Percentiles rank a stretch among this genome's conserved stretches.
phyloP scores from a whole-genome alignment of 768 basidiomycete genomes.

The Baorangia bicolor region DNA sequence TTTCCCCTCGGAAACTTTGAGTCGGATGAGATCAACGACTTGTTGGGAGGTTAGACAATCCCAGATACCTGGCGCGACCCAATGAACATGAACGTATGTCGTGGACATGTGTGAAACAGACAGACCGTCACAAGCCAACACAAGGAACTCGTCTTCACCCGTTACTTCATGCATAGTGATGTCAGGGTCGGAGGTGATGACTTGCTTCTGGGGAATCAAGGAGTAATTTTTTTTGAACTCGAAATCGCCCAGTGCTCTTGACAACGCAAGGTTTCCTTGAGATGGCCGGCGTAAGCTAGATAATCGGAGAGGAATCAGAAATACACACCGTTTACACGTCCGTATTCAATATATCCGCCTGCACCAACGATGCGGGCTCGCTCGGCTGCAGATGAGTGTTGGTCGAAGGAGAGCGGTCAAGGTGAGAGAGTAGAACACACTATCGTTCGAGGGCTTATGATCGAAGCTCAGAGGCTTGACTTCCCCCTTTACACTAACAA shows the following conservation, averaged over 20 bases:
- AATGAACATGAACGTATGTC: constrained; percentile 3
- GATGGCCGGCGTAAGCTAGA: not conserved
- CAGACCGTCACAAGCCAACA: constrained; percentile 96
- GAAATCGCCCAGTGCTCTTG: constrained; percentile 95
- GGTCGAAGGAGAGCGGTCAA: not conserved
- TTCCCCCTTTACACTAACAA: constrained; percentile 80
- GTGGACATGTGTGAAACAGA: not conserved
- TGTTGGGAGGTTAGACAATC: constrained; percentile 95
- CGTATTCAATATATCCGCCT: constrained; percentile 95
- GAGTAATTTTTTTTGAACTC: constrained; percentile 95
- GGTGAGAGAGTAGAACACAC: constrained; percentile 42
- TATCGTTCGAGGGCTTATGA: constrained; percentile 90
- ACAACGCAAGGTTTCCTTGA: constrained; percentile 90
- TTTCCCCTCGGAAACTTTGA: constrained; percentile 75
- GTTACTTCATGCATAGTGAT: constrained; percentile 78
- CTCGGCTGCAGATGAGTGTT: constrained; percentile 54
- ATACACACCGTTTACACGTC: constrained; percentile 89
- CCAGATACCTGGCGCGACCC: constrained; percentile 80
- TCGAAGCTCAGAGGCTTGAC: constrained; percentile 90
- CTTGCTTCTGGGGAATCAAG: constrained; percentile 82
- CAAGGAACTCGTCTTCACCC: constrained; percentile 91
- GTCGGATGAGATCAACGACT: constrained; percentile 84
- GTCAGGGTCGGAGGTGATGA: constrained; percentile 95
- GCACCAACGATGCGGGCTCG: constrained; percentile 82
- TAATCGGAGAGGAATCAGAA: not conserved